Conservation (phyloP, 2,329 filamentous ascomycete species). For the Anisogramma anomala region DNA sequence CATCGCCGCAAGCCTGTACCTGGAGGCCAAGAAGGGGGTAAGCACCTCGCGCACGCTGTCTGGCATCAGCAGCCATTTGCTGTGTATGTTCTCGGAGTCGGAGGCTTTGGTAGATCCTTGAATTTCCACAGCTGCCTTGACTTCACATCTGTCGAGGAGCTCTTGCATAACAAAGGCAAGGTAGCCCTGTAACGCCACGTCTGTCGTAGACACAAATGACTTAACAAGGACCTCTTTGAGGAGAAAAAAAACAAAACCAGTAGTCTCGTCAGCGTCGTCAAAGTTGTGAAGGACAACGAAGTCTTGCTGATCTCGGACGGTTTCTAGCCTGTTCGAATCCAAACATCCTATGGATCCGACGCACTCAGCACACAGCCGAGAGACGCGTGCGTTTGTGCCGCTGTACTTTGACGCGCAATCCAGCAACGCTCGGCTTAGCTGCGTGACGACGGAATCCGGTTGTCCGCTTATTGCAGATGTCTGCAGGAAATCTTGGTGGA, state of each 20-base stretch:
- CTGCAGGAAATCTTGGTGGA: constrained; percentile 68
- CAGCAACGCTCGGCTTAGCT: constrained; percentile 64
- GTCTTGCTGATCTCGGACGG: constrained; percentile 63
- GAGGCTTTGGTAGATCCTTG: constrained; percentile 33
- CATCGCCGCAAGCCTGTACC: constrained; percentile 61
- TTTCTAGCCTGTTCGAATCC: constrained; percentile 81
- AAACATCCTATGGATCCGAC: constrained; percentile 83
- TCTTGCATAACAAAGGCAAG: constrained; percentile 93
- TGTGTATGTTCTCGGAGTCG: constrained; percentile 55
- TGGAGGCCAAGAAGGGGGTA: constrained; percentile 78
- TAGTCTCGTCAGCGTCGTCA: constrained; percentile 60
- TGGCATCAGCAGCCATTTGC: constrained; percentile 68
- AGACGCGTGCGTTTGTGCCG: constrained; percentile 53
- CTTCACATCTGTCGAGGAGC: constrained; percentile 65
- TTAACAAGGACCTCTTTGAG: constrained; percentile 82
- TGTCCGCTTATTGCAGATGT: constrained; percentile 72
- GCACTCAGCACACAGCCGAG: constrained; percentile 64
- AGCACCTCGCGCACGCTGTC: constrained; percentile 68
- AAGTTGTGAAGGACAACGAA: constrained; percentile 86
- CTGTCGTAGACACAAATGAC: constrained; percentile 80
- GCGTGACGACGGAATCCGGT: constrained; percentile 61
- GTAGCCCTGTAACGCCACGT: constrained; percentile 79
- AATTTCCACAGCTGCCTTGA: constrained; percentile 45
- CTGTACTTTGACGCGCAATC: constrained; percentile 79
- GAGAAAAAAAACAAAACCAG: constrained; percentile 75